Evolutionary conservation across 257 asterid species (phyloP).

Genomic region (Nicotiana tabacum): DNA sequence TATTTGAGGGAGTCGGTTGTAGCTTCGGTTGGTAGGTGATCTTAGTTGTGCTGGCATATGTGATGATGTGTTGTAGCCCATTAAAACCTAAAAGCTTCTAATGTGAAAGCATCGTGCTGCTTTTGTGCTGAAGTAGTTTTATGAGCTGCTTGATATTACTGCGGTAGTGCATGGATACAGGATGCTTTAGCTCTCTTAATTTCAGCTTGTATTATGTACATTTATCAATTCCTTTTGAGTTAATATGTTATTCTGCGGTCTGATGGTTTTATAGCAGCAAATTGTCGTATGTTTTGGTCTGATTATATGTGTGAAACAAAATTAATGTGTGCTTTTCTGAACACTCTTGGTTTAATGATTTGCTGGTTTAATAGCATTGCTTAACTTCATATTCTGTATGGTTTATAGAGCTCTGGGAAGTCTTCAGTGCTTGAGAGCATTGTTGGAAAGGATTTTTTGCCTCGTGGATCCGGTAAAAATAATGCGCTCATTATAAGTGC

Average conservation of each 20-base stretch:
- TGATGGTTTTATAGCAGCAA: not conserved
- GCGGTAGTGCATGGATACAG: not conserved
- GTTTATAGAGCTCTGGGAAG: slow-evolving; percentile 86
- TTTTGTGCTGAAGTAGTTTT: not conserved
- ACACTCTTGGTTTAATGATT: not conserved
- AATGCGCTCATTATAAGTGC: not conserved
- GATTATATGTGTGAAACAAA: not conserved
- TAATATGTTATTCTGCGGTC: not conserved
- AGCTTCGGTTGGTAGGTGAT: not conserved
- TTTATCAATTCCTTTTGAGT: not conserved
- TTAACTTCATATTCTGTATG: slow-evolving; percentile 8
- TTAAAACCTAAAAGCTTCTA: not conserved
- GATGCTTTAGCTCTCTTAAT: not conserved
- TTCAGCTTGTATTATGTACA: not conserved
- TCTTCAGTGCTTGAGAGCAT: slow-evolving; percentile 97
- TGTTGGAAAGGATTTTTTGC: slow-evolving; percentile 95
- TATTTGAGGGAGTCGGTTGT: not conserved
- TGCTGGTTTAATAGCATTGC: not conserved
- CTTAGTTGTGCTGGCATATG: not conserved
- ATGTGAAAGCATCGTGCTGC: not conserved
- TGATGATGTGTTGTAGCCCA: not conserved
- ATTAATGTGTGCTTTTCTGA: not conserved
- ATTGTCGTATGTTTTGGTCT: not conserved
- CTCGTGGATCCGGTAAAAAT: slow-evolving; percentile 94
- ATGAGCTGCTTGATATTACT: not conserved